Evolutionary conservation across 1,284 basidiomycete species (phyloP).

Genomic region (Amylostereum areolatum): DNA sequence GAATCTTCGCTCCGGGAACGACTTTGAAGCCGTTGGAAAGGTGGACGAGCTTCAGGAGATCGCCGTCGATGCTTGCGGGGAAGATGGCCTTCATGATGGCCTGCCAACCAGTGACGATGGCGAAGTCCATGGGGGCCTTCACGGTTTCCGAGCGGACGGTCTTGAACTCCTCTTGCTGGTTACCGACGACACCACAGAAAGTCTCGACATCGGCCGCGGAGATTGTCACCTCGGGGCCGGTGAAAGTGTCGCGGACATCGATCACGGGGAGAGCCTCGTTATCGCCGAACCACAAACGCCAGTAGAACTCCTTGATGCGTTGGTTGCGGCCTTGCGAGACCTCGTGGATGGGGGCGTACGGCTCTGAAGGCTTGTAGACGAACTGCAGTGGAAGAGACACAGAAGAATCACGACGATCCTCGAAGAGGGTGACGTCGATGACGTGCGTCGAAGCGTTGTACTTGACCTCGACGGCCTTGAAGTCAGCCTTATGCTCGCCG

Average conservation of each 20-base stretch:
- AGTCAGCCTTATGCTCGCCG: slow-evolving; percentile 66
- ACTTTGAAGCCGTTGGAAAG: slow-evolving; percentile 95
- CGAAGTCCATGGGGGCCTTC: slow-evolving; percentile 96
- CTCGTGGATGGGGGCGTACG: slow-evolving; percentile 93
- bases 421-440: slow-evolving; percentile 79
- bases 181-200: slow-evolving; percentile 93
- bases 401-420: slow-evolving; percentile 74
- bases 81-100: slow-evolving; percentile 97
- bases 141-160: slow-evolving; percentile 61
- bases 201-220: slow-evolving; percentile 73
- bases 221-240: slow-evolving; percentile 79
- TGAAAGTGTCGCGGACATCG: slow-evolving; percentile 73
- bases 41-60: slow-evolving; percentile 93
- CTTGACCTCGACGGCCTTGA: slow-evolving; percentile 80
- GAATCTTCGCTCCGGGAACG: slow-evolving; percentile 69
- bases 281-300: slow-evolving; percentile 94
- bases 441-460: slow-evolving; percentile 49
- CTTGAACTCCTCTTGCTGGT: slow-evolving; percentile 90
- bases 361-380: slow-evolving; percentile 83
- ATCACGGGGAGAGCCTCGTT: slow-evolving; percentile 71
- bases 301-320: slow-evolving; percentile 95
- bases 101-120: slow-evolving; percentile 79
- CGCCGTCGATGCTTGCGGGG: slow-evolving; percentile 87
- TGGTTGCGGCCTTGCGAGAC: slow-evolving; percentile 79
- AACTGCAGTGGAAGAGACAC: slow-evolving; percentile 84